Conservation (phyloP, 2,329 filamentous ascomycete species). For the Beauveria medogensis region DNA sequence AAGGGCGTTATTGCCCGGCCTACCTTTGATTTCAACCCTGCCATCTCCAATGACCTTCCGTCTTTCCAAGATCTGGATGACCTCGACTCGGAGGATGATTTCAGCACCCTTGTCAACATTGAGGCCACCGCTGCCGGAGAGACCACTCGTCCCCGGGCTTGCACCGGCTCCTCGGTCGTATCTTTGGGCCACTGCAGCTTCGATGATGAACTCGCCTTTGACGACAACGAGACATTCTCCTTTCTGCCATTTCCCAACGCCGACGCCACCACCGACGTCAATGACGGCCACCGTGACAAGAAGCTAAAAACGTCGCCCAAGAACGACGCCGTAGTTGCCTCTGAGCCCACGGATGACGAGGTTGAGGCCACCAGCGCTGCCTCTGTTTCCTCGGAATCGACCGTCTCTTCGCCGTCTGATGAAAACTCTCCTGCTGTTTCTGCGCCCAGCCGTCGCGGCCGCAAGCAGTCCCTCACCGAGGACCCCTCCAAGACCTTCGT, state of each 20-base stretch:
- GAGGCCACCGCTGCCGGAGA: constrained; percentile 38
- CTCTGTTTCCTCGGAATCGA: constrained; percentile 30
- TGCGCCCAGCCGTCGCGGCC: constrained; percentile 77
- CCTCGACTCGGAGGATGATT: constrained; percentile 85
- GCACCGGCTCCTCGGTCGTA: constrained; percentile 59
- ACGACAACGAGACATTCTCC: constrained; percentile 58
- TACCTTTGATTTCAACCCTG: constrained; percentile 41
- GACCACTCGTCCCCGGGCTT: constrained; percentile 60
- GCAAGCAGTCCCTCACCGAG: constrained; percentile 96
- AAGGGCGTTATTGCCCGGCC: constrained; percentile 37
- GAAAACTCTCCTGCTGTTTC: constrained; percentile 34
- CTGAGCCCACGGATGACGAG: constrained; percentile 28
- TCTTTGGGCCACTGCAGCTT: constrained; percentile 71
- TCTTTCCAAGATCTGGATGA: constrained; percentile 82
- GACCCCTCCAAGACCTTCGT: constrained; percentile 98
- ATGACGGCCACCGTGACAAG: constrained; percentile 48
- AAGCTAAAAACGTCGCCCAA: constrained; percentile 45
- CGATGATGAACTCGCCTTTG: constrained; percentile 67
- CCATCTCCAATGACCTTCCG: constrained; percentile 53
- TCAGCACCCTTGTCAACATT: constrained; percentile 67
- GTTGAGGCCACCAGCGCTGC: constrained; percentile 27
- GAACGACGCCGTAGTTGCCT: constrained; percentile 30
- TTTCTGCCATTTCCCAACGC: constrained; percentile 57
- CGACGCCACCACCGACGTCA: constrained; percentile 30
- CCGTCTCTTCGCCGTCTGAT: constrained; percentile 34